A percentile compares a stretch with the other conserved stretches of the same genome.
Evolutionary conservation across 345 rosid genomes (phyloP).

Genomic region (Erysimum cheiranthoides): DNA sequence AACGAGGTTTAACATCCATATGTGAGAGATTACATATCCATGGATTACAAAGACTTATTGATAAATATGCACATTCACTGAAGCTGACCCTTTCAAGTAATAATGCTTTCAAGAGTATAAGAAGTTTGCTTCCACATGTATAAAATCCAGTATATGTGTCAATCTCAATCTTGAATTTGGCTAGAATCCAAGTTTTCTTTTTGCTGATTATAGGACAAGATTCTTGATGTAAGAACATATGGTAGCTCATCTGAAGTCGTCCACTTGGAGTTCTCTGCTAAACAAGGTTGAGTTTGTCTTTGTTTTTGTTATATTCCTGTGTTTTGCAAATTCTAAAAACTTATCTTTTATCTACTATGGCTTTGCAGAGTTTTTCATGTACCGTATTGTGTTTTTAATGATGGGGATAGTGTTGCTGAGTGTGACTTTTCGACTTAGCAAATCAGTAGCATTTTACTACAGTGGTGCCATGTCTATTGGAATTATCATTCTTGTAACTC

Average conservation of each 20-base stretch:
- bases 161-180: not conserved
- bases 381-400: constrained; percentile 64
- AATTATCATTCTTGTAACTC: constrained; percentile 69
- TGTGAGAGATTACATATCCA: constrained; percentile 68
- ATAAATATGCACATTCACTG: constrained; percentile 62
- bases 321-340: constrained; percentile 17
- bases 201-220: constrained; percentile 55
- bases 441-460: constrained; percentile 74
- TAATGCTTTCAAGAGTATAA: constrained; percentile 46
- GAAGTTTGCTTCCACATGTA: constrained; percentile 87
- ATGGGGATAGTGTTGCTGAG: constrained; percentile 60
- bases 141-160: not conserved
- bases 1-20: constrained; percentile 50
- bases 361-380: constrained; percentile 63
- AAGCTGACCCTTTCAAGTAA: constrained; percentile 58
- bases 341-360: not conserved
- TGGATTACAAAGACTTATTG: constrained; percentile 67
- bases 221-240: constrained; percentile 63
- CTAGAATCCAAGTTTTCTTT: not conserved
- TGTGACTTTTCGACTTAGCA: constrained; percentile 66
- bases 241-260: constrained; percentile 46
- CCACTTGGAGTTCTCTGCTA: constrained; percentile 58
- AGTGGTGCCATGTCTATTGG: constrained; percentile 74
- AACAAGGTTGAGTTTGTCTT: constrained; percentile 56
- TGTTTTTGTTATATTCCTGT: not conserved